Conservation (phyloP, 2,329 filamentous ascomycete genomes). For the Trichoderma sp. region DNA sequence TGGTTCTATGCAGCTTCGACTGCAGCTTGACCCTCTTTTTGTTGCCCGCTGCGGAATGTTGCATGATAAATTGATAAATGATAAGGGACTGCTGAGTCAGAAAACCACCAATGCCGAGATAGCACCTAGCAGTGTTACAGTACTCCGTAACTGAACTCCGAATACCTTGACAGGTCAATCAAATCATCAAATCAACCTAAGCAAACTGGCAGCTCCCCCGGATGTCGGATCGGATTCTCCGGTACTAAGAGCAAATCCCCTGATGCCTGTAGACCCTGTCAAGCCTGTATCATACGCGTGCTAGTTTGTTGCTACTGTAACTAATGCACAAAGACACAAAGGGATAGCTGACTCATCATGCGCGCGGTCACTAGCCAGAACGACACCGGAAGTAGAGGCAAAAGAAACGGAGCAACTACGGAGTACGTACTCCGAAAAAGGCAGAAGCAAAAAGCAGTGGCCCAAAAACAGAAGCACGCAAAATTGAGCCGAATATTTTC, state of each 20-base stretch:
- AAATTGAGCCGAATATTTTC: conserved; percentile 20
- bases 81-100: neutral
- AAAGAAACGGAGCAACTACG: neutral
- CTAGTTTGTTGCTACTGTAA: no score
- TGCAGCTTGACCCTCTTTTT: neutral
- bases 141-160: neutral
- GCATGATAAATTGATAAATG: neutral
- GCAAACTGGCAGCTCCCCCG: neutral
- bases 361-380: neutral
- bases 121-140: neutral
- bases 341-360: neutral
- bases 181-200: neutral
- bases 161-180: neutral
- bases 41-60: neutral
- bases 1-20: neutral
- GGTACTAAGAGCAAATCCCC: neutral
- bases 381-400: neutral
- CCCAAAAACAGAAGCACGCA: neutral
- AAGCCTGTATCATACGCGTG: neutral
- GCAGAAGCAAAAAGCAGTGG: neutral
- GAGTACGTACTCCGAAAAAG: neutral
- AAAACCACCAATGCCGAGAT: neutral
- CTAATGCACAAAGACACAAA: neutral
- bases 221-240: neutral
- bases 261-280: neutral